Base-by-base conservation (phyloP, 306 rosid genomes). In the Lagenaria siceraria region DNA sequence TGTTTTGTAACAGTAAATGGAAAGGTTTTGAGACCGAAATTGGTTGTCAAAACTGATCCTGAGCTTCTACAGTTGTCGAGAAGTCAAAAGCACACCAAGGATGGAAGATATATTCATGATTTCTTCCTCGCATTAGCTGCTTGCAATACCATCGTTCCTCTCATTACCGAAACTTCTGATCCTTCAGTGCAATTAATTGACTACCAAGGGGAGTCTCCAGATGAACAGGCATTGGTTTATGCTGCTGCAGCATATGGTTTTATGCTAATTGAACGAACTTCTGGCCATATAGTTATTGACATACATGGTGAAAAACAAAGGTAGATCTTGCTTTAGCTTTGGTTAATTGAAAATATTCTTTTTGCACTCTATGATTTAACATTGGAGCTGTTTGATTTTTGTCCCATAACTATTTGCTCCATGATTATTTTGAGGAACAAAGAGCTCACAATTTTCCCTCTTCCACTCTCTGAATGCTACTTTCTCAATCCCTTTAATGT, bases 201-300 rank as follows among this genome's bases (percentile, higher is more conserved):
- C 85, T 95, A 92, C 86, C 99, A 95, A 87, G 99, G 99, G 64
- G 99, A 95, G 83, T 95, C 99, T 29, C 99, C 99, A 3, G 99
- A 95, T 84, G 99, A 95, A 81, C 99, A 95, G 74, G 96, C 99
- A 17, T 83, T 95, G 82, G 89, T 86, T 75, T 92, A 89, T 87
- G 99, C 97, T 21, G 99, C 99, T 0, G 97, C 97, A 0, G 88
- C 96, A 63, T 95, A 95, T 60, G 99, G 99, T 46, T 95, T 88
- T 83, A 83, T 83, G 88, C 97, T 95, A 60, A 83, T 95, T 40
- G 97, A 95, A 79, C 87, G 99, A 82, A 90, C 97, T 56, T 92
- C 99, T 40, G 97, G 97, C 78, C 90, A 95, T 86, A 90, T 95
- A 86, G 84, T 89, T 74, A 83, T 95, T 48, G 92, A 95, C 83